A percentile compares a stretch with the other conserved stretches of the same genome.
Conservation (phyloP, 106 monocot genomes). For the Ottelia alismoides region DNA sequence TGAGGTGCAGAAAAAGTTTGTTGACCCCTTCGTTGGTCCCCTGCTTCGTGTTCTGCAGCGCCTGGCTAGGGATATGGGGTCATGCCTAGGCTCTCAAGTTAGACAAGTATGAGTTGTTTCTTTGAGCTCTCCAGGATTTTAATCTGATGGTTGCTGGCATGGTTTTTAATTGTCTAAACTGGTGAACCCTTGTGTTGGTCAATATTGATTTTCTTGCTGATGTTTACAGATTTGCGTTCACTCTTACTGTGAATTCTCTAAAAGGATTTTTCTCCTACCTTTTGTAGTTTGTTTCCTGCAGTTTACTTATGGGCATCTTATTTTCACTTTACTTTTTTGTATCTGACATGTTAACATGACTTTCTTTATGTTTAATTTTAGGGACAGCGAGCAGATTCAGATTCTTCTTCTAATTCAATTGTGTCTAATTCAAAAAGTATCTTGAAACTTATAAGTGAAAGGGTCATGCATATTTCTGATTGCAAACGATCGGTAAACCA, state of each 20-base stretch:
- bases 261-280: no score
- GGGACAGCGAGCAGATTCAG: constrained; percentile 73
- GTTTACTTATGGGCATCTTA: no score
- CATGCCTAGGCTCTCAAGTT: constrained; percentile 51
- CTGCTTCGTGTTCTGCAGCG: constrained; percentile 94
- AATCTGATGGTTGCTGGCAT: no score
- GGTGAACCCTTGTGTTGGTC: not conserved
- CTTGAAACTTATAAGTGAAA: constrained; percentile 80
- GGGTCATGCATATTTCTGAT: constrained; percentile 70
- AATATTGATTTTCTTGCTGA: no score
- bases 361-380: no score
- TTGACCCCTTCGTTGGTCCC: constrained; percentile 67
- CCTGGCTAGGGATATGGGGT: constrained; percentile 74
- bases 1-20: constrained; percentile 77
- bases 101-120: constrained; percentile 48
- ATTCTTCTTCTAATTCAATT: constrained; percentile 54
- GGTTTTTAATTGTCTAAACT: not conserved
- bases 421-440: constrained; percentile 77
- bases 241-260: no score
- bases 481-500: constrained; percentile 65
- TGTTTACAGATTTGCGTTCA: no score
- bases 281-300: no score
- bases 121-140: not conserved
- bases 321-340: not conserved
- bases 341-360: no score